Conservation (phyloP, 176 grass and related monocot genomes). For the Pontederia crassipes region DNA sequence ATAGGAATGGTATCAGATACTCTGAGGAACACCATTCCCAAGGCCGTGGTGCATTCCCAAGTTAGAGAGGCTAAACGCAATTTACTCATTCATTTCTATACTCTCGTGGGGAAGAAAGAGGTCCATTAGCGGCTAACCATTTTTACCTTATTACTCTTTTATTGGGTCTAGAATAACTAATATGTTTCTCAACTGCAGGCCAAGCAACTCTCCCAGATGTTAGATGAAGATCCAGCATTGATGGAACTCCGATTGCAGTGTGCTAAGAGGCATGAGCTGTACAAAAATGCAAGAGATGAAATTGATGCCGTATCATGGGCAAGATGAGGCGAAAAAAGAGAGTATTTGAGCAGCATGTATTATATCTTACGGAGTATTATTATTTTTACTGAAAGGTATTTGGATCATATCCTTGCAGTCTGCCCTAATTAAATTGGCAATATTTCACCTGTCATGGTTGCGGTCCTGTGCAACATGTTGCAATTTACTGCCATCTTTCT, state of each 20-base stretch:
- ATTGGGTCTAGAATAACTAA: neutral
- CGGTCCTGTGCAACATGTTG: too few species aligned
- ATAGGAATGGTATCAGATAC: constrained; percentile 87
- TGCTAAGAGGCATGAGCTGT: constrained; percentile 71
- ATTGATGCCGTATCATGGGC: constrained; percentile 70
- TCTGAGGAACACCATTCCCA: constrained; percentile 85
- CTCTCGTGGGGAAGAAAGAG: constrained; percentile 78
- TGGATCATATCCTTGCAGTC: too few species aligned
- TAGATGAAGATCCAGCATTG: constrained; percentile 83
- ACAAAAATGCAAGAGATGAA: constrained; percentile 86
- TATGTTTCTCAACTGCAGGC: constrained; percentile 22
- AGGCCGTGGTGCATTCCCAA: constrained; percentile 83
- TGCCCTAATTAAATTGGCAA: too few species aligned
- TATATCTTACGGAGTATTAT: too few species aligned
- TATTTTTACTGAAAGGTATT: too few species aligned
- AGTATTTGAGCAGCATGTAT: neutral
- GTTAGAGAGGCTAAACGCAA: constrained; percentile 81
- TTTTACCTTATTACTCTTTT: neutral
- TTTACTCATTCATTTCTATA: constrained; percentile 74
- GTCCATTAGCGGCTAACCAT: constrained; percentile 14
- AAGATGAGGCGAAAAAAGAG: constrained; percentile 15
- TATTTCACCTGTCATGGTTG: too few species aligned
- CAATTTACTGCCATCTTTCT: too few species aligned
- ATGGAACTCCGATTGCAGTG: constrained; percentile 82
- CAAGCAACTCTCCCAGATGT: constrained; percentile 53